Percentiles rank a stretch among this genome's conserved stretches.
phyloP scores from a whole-genome alignment of 2,329 filamentous ascomycete species.

The Fusarium floridanum region DNA sequence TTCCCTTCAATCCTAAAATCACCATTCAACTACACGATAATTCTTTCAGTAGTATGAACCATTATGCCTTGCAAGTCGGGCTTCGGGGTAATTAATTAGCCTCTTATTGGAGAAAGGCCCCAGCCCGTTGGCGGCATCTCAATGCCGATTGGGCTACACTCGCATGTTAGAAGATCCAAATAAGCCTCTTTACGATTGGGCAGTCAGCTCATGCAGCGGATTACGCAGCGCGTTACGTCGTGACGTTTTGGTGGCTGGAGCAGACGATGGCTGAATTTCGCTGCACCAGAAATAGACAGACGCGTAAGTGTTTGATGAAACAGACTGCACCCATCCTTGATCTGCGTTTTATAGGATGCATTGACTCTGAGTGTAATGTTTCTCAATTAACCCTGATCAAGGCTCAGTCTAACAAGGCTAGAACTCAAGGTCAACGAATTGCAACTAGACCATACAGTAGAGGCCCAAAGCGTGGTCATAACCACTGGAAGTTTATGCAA shows the following conservation, averaged over 20 bases:
- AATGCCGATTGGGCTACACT: background rate
- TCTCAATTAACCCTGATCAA: too few species aligned
- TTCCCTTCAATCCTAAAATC: background rate
- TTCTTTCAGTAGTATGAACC: background rate
- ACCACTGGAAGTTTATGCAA: background rate
- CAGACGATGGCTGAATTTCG: background rate
- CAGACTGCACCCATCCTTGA: background rate
- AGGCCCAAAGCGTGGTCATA: background rate
- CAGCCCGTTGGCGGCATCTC: background rate
- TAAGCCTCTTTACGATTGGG: background rate
- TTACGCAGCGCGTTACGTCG: background rate
- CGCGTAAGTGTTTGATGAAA: background rate
- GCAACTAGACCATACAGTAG: background rate
- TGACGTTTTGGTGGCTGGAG: background rate
- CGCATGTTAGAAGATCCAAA: background rate
- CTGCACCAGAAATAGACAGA: background rate
- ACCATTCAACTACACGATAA: too few species aligned
- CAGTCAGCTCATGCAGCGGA: background rate
- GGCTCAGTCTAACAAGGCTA: background rate
- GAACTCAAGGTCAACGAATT: background rate
- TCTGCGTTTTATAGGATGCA: background rate
- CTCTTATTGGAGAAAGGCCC: background rate
- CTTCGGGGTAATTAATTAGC: constrained; percentile 3
- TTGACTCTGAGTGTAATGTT: too few species aligned
- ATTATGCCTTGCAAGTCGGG: background rate